phyloP scores from a whole-genome alignment of 2,329 filamentous ascomycete species.

The Berkeleyomyces basicola region DNA sequence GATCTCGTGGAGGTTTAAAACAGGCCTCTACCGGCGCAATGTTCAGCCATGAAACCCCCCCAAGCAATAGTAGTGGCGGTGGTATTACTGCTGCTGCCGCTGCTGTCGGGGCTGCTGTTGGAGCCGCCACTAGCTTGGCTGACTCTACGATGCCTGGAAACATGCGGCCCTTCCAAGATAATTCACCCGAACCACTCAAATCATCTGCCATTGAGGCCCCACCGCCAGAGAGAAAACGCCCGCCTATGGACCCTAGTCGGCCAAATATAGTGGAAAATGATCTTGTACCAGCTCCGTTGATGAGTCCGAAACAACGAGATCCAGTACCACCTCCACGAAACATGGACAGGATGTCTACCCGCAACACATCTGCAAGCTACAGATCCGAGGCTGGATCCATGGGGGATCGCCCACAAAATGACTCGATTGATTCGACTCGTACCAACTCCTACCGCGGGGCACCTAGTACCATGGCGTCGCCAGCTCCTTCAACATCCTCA shows the following conservation, averaged over 20 bases:
- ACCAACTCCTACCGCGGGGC: slow-evolving; percentile 11
- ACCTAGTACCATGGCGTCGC: slow-evolving; percentile 13
- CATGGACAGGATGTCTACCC: slow-evolving; percentile 30
- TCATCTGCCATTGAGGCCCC: slow-evolving; percentile 24
- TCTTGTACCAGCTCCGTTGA: slow-evolving; percentile 40
- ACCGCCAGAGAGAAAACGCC: slow-evolving; percentile 46
- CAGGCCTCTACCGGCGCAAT: slow-evolving; percentile 23
- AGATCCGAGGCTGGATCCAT: slow-evolving; percentile 14
- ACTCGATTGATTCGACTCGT: slow-evolving; percentile 12
- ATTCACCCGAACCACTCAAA: slow-evolving; percentile 14
- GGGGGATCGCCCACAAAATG: slow-evolving; percentile 13
- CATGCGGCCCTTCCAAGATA: slow-evolving; percentile 8
- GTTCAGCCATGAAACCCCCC: not conserved
- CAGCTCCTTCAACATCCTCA: slow-evolving; percentile 12
- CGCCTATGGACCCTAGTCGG: slow-evolving; percentile 46
- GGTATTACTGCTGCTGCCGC: not conserved
- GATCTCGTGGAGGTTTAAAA: slow-evolving; percentile 32
- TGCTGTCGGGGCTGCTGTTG: not conserved
- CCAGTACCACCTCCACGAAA: slow-evolving; percentile 33
- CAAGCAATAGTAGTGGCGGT: slow-evolving; percentile 17
- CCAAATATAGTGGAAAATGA: slow-evolving; percentile 34
- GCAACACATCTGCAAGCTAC: slow-evolving; percentile 24
- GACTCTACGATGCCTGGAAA: not conserved
- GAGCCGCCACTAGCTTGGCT: not conserved
- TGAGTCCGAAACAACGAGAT: slow-evolving; percentile 34